Percentiles rank a stretch among this genome's conserved stretches.
Conservation (phyloP, 805 yeast species). For the Torulaspora microellipsoides region DNA sequence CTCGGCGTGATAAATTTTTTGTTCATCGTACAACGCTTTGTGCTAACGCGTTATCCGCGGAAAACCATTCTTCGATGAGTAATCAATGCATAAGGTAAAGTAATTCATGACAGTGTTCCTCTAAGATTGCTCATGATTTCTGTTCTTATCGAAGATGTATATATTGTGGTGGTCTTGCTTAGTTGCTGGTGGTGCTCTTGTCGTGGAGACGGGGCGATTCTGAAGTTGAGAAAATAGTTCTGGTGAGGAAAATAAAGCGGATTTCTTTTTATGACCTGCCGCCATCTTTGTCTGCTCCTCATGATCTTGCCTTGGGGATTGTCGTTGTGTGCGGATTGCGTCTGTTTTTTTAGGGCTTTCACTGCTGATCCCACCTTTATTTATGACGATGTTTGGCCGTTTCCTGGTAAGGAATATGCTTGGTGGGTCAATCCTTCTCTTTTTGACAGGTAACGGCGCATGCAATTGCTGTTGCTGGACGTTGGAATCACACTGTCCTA, state of each 20-base stretch:
- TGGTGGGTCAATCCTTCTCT: conserved; percentile 17
- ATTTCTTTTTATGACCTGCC: conserved; percentile 18
- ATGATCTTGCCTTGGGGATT: neutral
- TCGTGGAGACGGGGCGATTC: neutral
- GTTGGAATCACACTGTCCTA: no score
- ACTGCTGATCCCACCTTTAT: no score
- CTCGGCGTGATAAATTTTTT: no score
- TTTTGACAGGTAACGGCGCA: conserved; percentile 2
- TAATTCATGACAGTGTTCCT: neutral
- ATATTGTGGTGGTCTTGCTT: conserved; percentile 4
- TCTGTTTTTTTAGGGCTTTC: no score
- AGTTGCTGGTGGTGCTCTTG: neutral
- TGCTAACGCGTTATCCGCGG: no score
- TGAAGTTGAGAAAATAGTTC: conserved; percentile 2
- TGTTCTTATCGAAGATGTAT: conserved; percentile 16
- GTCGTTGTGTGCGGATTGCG: neutral
- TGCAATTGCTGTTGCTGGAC: neutral
- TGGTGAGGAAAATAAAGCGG: conserved; percentile 21
- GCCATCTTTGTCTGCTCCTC: neutral
- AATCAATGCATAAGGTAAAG: no score
- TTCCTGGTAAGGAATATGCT: conserved; percentile 20
- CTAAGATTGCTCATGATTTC: no score
- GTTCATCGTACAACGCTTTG: no score
- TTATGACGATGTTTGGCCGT: conserved; percentile 7
- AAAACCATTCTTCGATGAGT: no score